Evolutionary conservation across 106 monocot genomes (phyloP), one percentile per base, ranked within the genome.

Genomic region (Narthecium ossifragum): DNA sequence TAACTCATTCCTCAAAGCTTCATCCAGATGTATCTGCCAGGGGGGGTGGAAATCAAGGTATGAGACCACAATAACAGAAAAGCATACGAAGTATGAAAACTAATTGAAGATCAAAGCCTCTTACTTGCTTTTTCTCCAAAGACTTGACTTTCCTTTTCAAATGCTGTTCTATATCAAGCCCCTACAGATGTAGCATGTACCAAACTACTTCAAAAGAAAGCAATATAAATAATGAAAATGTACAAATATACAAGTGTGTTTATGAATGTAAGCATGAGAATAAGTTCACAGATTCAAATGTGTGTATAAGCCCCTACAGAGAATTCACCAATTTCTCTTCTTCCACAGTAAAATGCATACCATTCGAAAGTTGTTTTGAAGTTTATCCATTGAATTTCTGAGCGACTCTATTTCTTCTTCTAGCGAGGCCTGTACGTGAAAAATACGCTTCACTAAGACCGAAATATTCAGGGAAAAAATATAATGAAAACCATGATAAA

Each of bases 81-180:
- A 27, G n/a, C n/a, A n/a, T n/a, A n/a, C n/a, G n/a, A n/a, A n/a
- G n/a, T 31, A 23, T 31, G 20, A 26, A 6, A 14, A 60, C 41
- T 54, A 20, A 0, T 22, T 5, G 12, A 51, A 26, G 15, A 48
- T 20, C 2, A 51, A 51, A 69, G 30, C 46, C 12, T 26, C 80
- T 46, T 76, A 91, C 96, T 61, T 77, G 77, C 60, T 72, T 81
- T 58, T 72, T 87, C 63, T 98, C 87, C 49, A 82, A 49, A 46
- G 50, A 41, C 15, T 54, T 74, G 28, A 77, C 67, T 53, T 76
- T 90, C 65, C 56, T 84, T 78, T 81, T 84, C 51, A 90, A 60
- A 81, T 98, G 87, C 13, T 74, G 76, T 63, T 98, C 96, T 52
- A 98, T 90, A 54, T 91, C 78, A 61, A 98, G 67, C 2, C 96